Evolutionary conservation across 495 filamentous ascomycete species (phyloP).

Genomic region (Articulospora tetracladia): DNA sequence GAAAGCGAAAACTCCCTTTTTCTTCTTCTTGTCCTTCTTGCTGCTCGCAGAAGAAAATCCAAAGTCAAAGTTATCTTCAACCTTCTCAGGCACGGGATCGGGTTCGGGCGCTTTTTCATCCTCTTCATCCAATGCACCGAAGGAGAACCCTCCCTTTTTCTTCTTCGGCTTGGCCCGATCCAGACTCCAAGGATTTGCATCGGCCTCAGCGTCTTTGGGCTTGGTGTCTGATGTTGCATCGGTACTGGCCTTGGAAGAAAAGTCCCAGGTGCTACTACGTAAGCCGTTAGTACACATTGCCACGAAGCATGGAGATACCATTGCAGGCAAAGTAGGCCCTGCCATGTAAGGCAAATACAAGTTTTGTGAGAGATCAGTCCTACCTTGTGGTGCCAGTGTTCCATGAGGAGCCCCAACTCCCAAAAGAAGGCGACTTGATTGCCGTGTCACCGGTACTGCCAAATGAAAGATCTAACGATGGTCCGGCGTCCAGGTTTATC

Average conservation of each 20-base stretch:
- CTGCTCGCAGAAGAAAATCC: conserved; percentile 27
- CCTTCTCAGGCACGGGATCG: conserved; percentile 25
- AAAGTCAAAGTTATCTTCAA: conserved; percentile 30
- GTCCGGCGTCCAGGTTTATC: conserved; percentile 42
- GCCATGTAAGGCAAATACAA: too few species aligned
- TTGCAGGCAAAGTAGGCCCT: background rate
- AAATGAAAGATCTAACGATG: conserved; percentile 35
- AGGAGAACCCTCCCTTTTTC: conserved; percentile 29
- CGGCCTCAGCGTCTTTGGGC: conserved; percentile 19
- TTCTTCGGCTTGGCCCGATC: conserved; percentile 35
- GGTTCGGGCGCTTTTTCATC: conserved; percentile 22
- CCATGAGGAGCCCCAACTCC: conserved; percentile 38
- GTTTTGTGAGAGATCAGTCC: too few species aligned
- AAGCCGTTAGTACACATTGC: background rate
- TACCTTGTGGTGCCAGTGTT: conserved; percentile 23
- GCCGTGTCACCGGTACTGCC: conserved; percentile 22
- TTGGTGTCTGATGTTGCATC: conserved; percentile 19
- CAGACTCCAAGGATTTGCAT: conserved; percentile 37
- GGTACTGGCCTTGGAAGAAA: conserved; percentile 24
- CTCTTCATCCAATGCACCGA: conserved; percentile 34
- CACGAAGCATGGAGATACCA: background rate
- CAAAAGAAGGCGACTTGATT: conserved; percentile 23
- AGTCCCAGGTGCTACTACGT: conserved; percentile 25
- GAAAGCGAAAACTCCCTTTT: conserved; percentile 22
- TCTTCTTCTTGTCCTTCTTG: conserved; percentile 38